Evolutionary conservation across 176 grass and related monocot species (phyloP).

Genomic region (Eleusine coracana): DNA sequence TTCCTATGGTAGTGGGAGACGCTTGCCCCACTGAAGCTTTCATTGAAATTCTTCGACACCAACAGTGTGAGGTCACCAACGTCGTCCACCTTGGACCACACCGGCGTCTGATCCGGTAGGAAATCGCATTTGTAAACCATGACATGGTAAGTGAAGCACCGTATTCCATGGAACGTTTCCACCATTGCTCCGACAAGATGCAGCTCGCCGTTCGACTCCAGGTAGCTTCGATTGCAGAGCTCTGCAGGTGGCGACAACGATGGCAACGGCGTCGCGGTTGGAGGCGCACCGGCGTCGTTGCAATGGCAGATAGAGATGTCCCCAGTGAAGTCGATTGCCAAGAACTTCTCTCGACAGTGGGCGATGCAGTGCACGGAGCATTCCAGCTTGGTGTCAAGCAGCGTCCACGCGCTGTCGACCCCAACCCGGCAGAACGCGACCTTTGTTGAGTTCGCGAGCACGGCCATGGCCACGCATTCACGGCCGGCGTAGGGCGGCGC

Average conservation of each 20-base stretch:
- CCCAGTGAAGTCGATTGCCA: not conserved
- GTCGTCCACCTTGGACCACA: constrained; percentile 23
- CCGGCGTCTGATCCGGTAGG: not conserved
- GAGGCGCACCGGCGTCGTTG: not conserved
- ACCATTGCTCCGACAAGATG: not conserved
- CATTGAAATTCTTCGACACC: not conserved
- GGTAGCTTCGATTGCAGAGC: constrained; percentile 5
- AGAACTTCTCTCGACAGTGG: not conserved
- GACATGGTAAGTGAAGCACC: not conserved
- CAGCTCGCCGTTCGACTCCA: constrained; percentile 7
- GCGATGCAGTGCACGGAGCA: not conserved
- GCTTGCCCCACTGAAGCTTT: not conserved
- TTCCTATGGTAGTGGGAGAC: constrained; percentile 2
- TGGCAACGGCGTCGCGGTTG: not conserved
- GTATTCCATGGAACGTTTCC: not conserved
- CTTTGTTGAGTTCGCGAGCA: constrained; percentile 1
- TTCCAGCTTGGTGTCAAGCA: constrained; percentile 1
- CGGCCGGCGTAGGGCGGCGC: not conserved
- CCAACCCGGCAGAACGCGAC: constrained; percentile 27
- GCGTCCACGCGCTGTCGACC: not conserved
- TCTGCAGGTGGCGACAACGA: not conserved
- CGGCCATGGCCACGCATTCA: constrained; percentile 15
- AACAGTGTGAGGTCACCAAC: not conserved
- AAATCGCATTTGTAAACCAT: not conserved
- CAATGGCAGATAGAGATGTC: not conserved